A percentile compares a stretch with the other conserved stretches of the same genome.
Conservation (phyloP, 2,329 filamentous ascomycete species). For the Scorias spongiosa region DNA sequence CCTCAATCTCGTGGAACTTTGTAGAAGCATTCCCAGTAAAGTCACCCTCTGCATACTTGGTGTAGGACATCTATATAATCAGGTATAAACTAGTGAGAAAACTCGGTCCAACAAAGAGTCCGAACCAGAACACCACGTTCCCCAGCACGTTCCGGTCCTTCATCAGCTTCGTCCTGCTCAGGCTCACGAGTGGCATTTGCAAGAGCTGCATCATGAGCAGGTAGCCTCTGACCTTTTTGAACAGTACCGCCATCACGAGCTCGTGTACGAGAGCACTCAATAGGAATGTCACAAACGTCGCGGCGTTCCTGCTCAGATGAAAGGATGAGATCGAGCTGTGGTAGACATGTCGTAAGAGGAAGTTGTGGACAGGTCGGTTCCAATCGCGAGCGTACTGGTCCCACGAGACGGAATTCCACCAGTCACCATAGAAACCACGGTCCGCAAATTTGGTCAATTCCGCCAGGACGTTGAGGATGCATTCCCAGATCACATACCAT, state of each 20-base stretch:
- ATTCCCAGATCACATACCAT: constrained; percentile 70
- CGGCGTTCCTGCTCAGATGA: constrained; percentile 52
- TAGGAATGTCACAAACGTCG: constrained; percentile 62
- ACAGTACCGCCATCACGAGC: constrained; percentile 66
- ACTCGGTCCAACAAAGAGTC: constrained; percentile 63
- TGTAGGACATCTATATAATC: constrained; percentile 21
- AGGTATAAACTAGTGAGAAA: constrained; percentile 39
- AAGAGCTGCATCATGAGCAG: constrained; percentile 58
- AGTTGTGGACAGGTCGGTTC: constrained; percentile 70
- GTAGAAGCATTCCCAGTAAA: too few species aligned
- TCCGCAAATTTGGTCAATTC: constrained; percentile 67
- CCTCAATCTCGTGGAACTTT: too few species aligned
- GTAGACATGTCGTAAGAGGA: constrained; percentile 64
- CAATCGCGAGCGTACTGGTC: constrained; percentile 69
- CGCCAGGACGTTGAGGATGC: constrained; percentile 54
- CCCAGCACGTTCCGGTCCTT: constrained; percentile 48
- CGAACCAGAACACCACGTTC: constrained; percentile 64
- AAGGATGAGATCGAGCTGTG: constrained; percentile 62
- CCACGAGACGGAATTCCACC: constrained; percentile 44
- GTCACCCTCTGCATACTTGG: too few species aligned
- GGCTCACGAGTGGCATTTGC: constrained; percentile 53
- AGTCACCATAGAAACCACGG: constrained; percentile 47
- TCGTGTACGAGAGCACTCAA: constrained; percentile 58
- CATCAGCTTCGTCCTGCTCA: constrained; percentile 53
- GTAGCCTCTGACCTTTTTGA: constrained; percentile 63